A percentile compares a stretch with the other conserved stretches of the same genome.
phyloP scores from a whole-genome alignment of 2,329 filamentous ascomycete genomes.

The Tolypocladium pustulatum region DNA sequence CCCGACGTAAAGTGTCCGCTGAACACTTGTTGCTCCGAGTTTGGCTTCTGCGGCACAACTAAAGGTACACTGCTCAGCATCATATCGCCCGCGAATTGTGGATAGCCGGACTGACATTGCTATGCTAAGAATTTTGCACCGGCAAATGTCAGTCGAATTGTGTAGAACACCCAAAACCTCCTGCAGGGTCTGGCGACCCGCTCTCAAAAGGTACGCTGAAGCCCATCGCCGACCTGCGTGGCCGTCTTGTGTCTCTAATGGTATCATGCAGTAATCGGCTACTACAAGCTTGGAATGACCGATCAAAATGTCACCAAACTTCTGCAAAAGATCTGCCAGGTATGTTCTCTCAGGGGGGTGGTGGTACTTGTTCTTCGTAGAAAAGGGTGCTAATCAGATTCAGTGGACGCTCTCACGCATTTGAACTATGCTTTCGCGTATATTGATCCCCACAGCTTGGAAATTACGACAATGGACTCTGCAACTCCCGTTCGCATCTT shows the following conservation, averaged over 20 bases:
- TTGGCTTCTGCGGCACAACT: constrained; percentile 6
- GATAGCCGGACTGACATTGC: too few species aligned
- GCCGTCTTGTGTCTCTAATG: too few species aligned
- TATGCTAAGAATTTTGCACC: constrained; percentile 11
- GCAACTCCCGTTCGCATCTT: not conserved
- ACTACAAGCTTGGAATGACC: constrained; percentile 9
- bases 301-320: not conserved
- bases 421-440: constrained; percentile 14
- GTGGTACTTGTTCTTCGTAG: too few species aligned
- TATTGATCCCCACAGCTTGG: constrained; percentile 11
- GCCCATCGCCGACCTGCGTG: too few species aligned
- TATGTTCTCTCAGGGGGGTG: too few species aligned
- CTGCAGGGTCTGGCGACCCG: too few species aligned
- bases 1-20: constrained; percentile 18
- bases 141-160: constrained; percentile 10
- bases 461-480: constrained; percentile 14
- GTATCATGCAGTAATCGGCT: constrained; percentile 10
- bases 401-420: constrained; percentile 9
- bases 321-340: too few species aligned
- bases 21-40: constrained; percentile 19
- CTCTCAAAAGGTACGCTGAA: too few species aligned
- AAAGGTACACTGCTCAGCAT: too few species aligned
- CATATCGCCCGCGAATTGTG: too few species aligned
- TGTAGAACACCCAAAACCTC: not conserved
- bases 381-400: too few species aligned